Evolutionary conservation across 2,329 filamentous ascomycete genomes (phyloP).

Genomic region (Colletotrichum caudatum): DNA sequence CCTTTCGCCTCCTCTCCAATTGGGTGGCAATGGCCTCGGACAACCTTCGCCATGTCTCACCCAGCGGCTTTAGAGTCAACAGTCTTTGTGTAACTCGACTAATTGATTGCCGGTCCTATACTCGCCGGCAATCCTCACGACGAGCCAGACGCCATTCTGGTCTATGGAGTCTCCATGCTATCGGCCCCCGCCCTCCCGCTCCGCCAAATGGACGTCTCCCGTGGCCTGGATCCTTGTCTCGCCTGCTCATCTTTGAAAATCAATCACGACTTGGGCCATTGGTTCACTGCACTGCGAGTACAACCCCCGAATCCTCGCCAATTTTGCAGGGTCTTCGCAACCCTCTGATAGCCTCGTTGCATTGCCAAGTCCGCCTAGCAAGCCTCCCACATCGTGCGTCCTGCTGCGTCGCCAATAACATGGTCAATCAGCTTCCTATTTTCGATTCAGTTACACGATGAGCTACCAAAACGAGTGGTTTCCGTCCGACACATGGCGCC

Average conservation of each 20-base stretch:
- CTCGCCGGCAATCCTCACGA: background rate
- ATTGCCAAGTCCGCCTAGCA: slow-evolving; percentile 38
- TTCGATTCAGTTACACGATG: slow-evolving; percentile 16
- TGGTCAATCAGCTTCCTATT: slow-evolving; percentile 37
- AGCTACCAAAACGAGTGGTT: slow-evolving; percentile 6
- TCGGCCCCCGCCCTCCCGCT: background rate
- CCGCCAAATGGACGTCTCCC: background rate
- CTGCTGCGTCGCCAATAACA: slow-evolving; percentile 10
- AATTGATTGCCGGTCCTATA: slow-evolving; percentile 3
- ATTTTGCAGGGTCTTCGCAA: background rate
- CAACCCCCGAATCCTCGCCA: slow-evolving; percentile 5
- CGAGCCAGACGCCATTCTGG: background rate
- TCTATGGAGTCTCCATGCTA: background rate
- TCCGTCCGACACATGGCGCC: slow-evolving; percentile 35
- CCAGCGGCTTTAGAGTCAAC: background rate
- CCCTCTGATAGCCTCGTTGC: slow-evolving; percentile 36
- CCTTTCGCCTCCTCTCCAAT: background rate
- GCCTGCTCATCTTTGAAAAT: background rate
- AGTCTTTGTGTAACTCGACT: background rate
- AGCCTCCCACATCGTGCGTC: background rate
- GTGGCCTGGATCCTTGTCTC: background rate
- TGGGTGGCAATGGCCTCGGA: background rate
- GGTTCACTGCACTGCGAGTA: background rate
- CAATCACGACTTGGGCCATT: background rate
- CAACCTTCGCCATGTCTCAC: background rate